Conservation (phyloP, 495 filamentous ascomycete species). For the Lentithecium fluviatile region DNA sequence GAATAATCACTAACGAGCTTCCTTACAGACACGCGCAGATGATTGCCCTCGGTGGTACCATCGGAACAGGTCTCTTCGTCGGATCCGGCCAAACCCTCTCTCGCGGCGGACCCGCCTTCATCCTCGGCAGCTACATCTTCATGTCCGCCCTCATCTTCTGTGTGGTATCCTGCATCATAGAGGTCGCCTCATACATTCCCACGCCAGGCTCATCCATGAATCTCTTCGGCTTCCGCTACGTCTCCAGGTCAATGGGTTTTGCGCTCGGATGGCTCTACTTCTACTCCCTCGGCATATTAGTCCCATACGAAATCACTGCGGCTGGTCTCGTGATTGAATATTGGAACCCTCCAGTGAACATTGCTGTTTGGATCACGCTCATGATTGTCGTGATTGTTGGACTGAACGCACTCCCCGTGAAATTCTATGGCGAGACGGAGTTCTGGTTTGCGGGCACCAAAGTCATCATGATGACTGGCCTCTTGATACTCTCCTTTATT, state of each 20-base stretch:
- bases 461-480: conserved; percentile 61
- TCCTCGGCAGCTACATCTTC: conserved; percentile 48
- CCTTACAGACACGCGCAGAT: conserved; percentile 36
- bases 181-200: conserved; percentile 46
- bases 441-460: conserved; percentile 60
- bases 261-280: conserved; percentile 49
- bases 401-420: conserved; percentile 37
- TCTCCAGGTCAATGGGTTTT: conserved; percentile 52
- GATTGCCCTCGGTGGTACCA: conserved; percentile 40
- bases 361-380: conserved; percentile 62
- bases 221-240: conserved; percentile 50
- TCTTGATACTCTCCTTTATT: conserved; percentile 68
- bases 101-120: conserved; percentile 62
- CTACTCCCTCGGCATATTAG: conserved; percentile 42
- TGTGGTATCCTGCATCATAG: conserved; percentile 40
- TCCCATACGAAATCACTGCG: conserved; percentile 43
- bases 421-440: conserved; percentile 59
- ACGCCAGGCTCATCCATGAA: conserved; percentile 44
- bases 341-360: conserved; percentile 54
- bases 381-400: conserved; percentile 44
- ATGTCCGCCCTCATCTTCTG: conserved; percentile 41
- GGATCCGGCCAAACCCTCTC: conserved; percentile 60
- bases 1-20: background rate
- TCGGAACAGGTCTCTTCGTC: conserved; percentile 60
- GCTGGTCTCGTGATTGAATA: conserved; percentile 52